Base-by-base conservation (phyloP, 2,329 filamentous ascomycete species). In the Trichoderma aggressivum region DNA sequence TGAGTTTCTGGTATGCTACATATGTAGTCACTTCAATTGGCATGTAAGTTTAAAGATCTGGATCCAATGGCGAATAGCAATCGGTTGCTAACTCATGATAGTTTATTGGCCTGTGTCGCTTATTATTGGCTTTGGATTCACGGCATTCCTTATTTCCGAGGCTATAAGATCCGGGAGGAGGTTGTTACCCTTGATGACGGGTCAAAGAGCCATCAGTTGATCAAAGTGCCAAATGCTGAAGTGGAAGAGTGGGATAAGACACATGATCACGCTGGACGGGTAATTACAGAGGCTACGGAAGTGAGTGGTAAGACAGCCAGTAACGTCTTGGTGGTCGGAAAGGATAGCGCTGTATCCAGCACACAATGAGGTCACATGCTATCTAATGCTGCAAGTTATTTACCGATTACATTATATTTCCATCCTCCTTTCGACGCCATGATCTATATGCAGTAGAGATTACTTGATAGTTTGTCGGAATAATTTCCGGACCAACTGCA, bases 1-100 rank as follows among this genome's bases (percentile, higher is more conserved):
- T 92, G 1, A 90, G 87, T 67, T 93, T 94, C 79, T 93, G 89
- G 88, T 94, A 93, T 74, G 90, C 85, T 1, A 92, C 90, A 0
- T 92, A 93, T 74, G 86, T 87, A 24, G 86, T 89, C 0, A 86
- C 88, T 0, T 90, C 91, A 0, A 85, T 93, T 71, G 89, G 79
- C 26, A 85, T 92, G 87, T 90, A 82, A 83, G 87, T 86, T 16
- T 50, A 11, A 24, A 24, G 18, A 18, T 7, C 18, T 5, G 11
- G 7, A n/a, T 24, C 50, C 18, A 50, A 14, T 24, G 14, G 3
- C 28, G 28, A 30, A n/a, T 14, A 18, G 5, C 6, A 18, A 16
- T 26, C 16, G n/a, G 11, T 21, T 16, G 7, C 56, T 28, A n/a
- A 58, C 55, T 53, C 18, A 5, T 24, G 50, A 18, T 21, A 88